A percentile compares a stretch with the other conserved stretches of the same genome.
phyloP scores from a whole-genome alignment of 352 stramenopile genomes.

The Peronospora destructor region DNA sequence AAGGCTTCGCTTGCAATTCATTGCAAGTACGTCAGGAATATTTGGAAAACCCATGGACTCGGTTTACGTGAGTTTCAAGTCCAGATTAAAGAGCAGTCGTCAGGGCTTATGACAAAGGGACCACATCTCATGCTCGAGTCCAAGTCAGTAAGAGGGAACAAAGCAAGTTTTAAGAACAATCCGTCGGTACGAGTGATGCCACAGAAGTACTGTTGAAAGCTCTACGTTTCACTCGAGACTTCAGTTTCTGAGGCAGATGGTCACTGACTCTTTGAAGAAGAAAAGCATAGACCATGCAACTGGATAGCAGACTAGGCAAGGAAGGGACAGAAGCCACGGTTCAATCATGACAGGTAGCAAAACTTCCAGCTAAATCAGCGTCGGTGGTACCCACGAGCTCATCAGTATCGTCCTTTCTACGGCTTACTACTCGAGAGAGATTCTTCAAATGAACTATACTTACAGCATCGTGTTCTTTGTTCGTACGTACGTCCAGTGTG shows the following conservation, averaged over 20 bases:
- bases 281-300: conserved; percentile 5
- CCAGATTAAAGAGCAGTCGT: not conserved
- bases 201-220: conserved; percentile 5
- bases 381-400: conserved; percentile 6
- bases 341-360: not conserved
- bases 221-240: conserved; percentile 5
- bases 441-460: too few species aligned
- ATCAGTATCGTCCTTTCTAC: not conserved
- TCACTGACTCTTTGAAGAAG: conserved; percentile 8
- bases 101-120: not conserved
- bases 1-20: not conserved
- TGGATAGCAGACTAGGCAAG: conserved; percentile 20
- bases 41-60: too few species aligned
- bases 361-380: conserved; percentile 15
- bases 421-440: not conserved
- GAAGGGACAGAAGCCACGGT: too few species aligned
- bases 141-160: not conserved
- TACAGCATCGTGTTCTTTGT: too few species aligned
- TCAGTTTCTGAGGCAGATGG: conserved; percentile 8
- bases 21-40: conserved; percentile 14
- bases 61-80: not conserved
- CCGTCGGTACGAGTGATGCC: not conserved
- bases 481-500: too few species aligned
- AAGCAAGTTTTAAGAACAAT: not conserved
- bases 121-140: not conserved